phyloP scores from a whole-genome alignment of 352 stramenopile genomes.

The Halophytophthora polymorphica region DNA sequence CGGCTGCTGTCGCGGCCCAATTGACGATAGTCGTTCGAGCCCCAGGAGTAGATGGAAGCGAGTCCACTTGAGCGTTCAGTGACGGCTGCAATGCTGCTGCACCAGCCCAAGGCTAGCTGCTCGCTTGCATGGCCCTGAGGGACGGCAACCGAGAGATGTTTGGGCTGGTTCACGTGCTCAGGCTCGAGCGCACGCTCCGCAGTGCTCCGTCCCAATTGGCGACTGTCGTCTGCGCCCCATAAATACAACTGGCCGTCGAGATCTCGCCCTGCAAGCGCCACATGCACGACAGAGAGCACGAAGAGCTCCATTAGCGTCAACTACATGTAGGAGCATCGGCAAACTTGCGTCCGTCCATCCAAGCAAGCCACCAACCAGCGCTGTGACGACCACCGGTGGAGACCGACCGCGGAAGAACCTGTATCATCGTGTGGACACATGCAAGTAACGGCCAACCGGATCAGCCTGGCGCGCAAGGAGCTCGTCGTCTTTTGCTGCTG shows the following conservation, averaged over 20 bases:
- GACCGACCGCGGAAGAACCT: slow-evolving; percentile 16
- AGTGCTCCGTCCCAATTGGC: slow-evolving; percentile 31
- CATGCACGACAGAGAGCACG: background rate
- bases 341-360: background rate
- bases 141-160: too few relatives aligned
- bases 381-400: slow-evolving; percentile 67
- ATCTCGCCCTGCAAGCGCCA: slow-evolving; percentile 17
- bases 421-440: too few relatives aligned
- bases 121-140: background rate
- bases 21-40: slow-evolving; percentile 46
- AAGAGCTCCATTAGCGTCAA: background rate
- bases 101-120: slow-evolving; percentile 68
- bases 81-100: slow-evolving; percentile 51
- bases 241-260: slow-evolving; percentile 42
- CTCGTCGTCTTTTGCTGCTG: too few relatives aligned
- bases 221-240: slow-evolving; percentile 66
- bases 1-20: slow-evolving; percentile 28
- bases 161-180: too few relatives aligned
- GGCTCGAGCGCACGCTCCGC: background rate
- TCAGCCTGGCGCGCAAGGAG: background rate
- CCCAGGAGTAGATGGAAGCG: slow-evolving; percentile 50
- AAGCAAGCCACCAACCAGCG: slow-evolving; percentile 33
- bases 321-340: background rate
- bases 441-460: background rate
- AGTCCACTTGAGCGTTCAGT: background rate